Base-by-base conservation (phyloP, 1,284 basidiomycete genomes). In the Ganoderma sp. region DNA sequence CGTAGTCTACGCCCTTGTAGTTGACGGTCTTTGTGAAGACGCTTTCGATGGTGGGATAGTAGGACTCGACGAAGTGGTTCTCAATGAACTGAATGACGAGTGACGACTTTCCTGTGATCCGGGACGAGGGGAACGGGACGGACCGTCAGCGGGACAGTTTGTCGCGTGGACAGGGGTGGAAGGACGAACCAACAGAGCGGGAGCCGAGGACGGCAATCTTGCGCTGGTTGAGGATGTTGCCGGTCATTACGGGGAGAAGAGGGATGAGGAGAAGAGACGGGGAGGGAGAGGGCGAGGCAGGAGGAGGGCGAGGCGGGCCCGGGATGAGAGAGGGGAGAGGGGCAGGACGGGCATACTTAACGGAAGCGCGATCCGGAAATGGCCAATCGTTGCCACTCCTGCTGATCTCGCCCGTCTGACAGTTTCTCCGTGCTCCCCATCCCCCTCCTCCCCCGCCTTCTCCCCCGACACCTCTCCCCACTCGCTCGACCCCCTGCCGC, bases 41-140 rank as follows among this genome's bases (percentile, higher is more conserved):
- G 75, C 86, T 89, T 81, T 98, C 97, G 79, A 98, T 98, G 70
- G 97, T 98, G 25, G 97, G 97, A 81, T 96, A 97, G 86, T 98
- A 95, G 28, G 89, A 86, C 70, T 94, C 93, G 78, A 93, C 88
- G 77, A 89, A 84, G 78, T 87, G 78, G 80, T 87, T 82, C 82
- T 92, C 88, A 78, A 90, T 87, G 80, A 88, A 92, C 79, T 91
- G 89, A 69, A 90, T 83, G 65, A 91, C 89, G 71, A 95, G 85
- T 48, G 91, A 94, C 19, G 90, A 93, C 82, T 94, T 94, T 75
- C 91, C 92, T 93, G 81, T 41, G 57, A 65, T 43, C 61, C 34
- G 63, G 60, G 41, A 63, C 39, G 67, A 37, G 59, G 28, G 65
- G 64, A 64, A 63, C 57, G 19, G 63, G 61, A 32, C 50, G 63